These are phyloP conservation scores for Dillenia suffruticosa DNA, from an alignment of 164 flowering plant species.

Conservation along the genomic window DNA sequence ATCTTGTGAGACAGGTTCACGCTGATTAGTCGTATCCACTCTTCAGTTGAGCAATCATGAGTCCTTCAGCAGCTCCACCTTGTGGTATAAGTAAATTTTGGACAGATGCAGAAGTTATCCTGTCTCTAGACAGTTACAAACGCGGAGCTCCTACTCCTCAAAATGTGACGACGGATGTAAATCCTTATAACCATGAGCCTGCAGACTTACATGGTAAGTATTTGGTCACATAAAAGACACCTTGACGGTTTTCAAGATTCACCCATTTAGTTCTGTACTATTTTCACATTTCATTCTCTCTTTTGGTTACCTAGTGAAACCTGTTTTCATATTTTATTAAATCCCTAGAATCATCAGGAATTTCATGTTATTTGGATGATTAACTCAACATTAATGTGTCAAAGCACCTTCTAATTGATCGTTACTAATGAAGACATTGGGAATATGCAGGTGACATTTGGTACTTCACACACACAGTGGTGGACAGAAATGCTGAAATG, in stretches of 20 bases:
- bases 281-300: neutral
- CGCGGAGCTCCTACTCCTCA: conserved; percentile 30
- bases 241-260: neutral
- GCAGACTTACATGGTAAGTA: conserved; percentile 36
- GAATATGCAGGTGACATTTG: conserved; percentile 41
- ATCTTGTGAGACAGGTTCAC: too few species aligned
- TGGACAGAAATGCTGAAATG: conserved; percentile 10
- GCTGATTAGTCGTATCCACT: neutral
- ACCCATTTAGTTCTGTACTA: neutral
- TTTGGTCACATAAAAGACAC: neutral
- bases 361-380: neutral
- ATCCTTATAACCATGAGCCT: conserved; percentile 34
- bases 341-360: neutral
- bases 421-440: conserved; percentile 5
- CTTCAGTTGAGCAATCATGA: conserved; percentile 20
- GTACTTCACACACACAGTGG: conserved; percentile 27
- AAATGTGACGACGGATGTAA: conserved; percentile 30
- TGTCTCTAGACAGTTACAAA: conserved; percentile 10
- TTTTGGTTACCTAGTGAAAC: neutral
- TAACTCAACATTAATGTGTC: too few species aligned
- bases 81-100: conserved; percentile 16
- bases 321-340: neutral
- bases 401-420: too few species aligned
- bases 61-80: conserved; percentile 19
- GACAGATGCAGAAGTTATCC: conserved; percentile 23